A percentile compares a stretch with the other conserved stretches of the same genome.
Evolutionary conservation across 2,329 filamentous ascomycete genomes (phyloP).

Genomic region (Paramyrothecium roridum): DNA sequence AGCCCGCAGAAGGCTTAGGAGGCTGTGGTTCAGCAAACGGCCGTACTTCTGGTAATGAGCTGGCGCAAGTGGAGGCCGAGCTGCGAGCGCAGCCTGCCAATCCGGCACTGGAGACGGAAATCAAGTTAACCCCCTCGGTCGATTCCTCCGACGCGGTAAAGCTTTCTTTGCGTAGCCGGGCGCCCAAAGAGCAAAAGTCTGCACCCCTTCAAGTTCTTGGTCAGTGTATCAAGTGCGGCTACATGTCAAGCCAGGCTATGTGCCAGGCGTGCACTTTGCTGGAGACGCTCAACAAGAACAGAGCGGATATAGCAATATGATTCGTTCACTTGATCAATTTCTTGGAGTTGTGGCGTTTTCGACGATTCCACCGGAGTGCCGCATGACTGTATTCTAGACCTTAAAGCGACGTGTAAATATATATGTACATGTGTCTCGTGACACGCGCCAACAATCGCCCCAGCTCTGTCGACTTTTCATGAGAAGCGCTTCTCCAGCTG

Average conservation of each 20-base stretch:
- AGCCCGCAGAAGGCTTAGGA: constrained; percentile 42
- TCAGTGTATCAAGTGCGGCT: constrained; percentile 83
- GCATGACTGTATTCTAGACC: constrained; percentile 1
- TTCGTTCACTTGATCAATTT: constrained; percentile 2
- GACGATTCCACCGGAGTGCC: neutral
- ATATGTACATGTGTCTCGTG: constrained; percentile 12
- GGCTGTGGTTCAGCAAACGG: constrained; percentile 71
- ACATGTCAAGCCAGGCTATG: constrained; percentile 89
- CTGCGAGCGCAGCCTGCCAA: constrained; percentile 15
- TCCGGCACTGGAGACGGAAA: constrained; percentile 26
- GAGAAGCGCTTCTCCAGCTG: constrained; percentile 53
- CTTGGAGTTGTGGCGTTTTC: neutral
- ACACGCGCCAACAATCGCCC: constrained; percentile 6
- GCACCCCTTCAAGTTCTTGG: constrained; percentile 70
- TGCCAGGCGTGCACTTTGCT: constrained; percentile 93
- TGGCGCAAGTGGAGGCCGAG: constrained; percentile 73
- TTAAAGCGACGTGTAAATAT: constrained; percentile 12
- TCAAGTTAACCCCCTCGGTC: constrained; percentile 17
- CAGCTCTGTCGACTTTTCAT: constrained; percentile 21
- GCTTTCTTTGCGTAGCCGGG: constrained; percentile 28
- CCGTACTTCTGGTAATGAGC: constrained; percentile 66
- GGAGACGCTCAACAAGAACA: constrained; percentile 84
- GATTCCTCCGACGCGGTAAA: constrained; percentile 23
- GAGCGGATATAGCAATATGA: constrained; percentile 55
- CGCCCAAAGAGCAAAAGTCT: constrained; percentile 20